Percentiles rank a stretch among this genome's conserved stretches.
These are phyloP conservation scores for Polytrichum commune DNA, from an alignment of 225 moss, liverwort and hornwort genomes.

Conservation along the genomic window DNA sequence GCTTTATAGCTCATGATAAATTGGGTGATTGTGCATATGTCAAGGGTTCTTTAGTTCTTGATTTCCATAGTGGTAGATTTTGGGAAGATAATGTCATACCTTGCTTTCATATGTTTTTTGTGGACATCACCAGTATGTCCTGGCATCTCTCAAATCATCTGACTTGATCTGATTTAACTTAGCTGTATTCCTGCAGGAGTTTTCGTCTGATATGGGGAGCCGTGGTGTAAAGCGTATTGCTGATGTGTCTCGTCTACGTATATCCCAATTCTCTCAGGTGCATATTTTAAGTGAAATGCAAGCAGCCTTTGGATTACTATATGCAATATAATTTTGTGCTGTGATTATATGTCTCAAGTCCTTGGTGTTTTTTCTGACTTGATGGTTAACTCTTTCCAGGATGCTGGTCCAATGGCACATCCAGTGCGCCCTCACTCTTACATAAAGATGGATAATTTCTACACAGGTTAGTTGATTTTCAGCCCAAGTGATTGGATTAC, in stretches of 20 bases:
- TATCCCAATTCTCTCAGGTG: slow-evolving; percentile 86
- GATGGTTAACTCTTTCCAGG: slow-evolving; percentile 37
- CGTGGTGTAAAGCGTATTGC: slow-evolving; percentile 93
- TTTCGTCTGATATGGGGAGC: slow-evolving; percentile 98
- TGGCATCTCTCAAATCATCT: too few species aligned
- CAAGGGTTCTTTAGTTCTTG: too few species aligned
- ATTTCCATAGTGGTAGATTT: too few species aligned
- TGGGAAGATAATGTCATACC: too few species aligned
- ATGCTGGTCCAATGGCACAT: slow-evolving; percentile 99
- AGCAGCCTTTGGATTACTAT: not conserved
- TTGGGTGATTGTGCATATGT: too few species aligned
- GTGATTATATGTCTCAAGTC: not conserved
- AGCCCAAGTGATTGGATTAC: not conserved
- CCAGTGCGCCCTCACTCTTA: slow-evolving; percentile 95
- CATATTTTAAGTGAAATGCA: too few species aligned
- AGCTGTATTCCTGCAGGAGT: slow-evolving; percentile 51
- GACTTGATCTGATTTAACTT: too few species aligned
- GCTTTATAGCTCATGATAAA: too few species aligned
- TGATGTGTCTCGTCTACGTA: slow-evolving; percentile 77
- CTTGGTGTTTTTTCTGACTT: slow-evolving; percentile 14
- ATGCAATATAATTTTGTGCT: not conserved
- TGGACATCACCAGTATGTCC: too few species aligned
- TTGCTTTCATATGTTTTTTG: too few species aligned
- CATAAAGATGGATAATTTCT: slow-evolving; percentile 99
- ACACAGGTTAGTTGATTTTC: slow-evolving; percentile 56